Base-by-base conservation (phyloP, 139 green algal species). In the Raphidocelis subcapitata region DNA sequence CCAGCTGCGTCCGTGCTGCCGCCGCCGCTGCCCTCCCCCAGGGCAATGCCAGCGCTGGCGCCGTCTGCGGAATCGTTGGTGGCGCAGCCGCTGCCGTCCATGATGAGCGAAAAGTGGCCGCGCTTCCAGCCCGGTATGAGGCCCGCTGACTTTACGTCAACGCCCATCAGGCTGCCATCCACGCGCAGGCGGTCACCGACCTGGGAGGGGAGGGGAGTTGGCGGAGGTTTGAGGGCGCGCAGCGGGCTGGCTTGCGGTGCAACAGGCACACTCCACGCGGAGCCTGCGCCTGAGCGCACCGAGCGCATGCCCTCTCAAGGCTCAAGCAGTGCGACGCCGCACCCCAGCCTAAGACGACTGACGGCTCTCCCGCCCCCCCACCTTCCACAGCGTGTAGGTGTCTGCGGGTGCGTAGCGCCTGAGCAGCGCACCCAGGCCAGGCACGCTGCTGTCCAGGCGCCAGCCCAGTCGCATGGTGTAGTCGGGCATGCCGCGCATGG, bases 121-220 rank as follows among this genome's bases (percentile, higher is more conserved):
- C 89, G 80, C 75, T 93, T 93, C 87, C 87, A 96, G 28, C 80
- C 47, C 14, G 91, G 91, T 24, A 96, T 67, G 33, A 93, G 52
- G 23, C 41, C 41, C 29, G 44, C 35, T 5, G 32, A 47, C 31
- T 81, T 80, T 14, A 83, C 69, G 61, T 92, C 83, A 24, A 93
- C 41, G 10, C 91, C 91, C 87, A 92, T 93, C 5, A 95, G 65
- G 20, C 57, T 29, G 20, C 64, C 72, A 26, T 78, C 72, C 10
- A 78, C 72, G 28, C 74, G 74, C 18, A 80, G 59, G 3, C 54
- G 52, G 14, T 73, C 57, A 44, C 59, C 28, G 26, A 65, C 28
- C 41, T 49, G 41, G 12, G 8, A 49, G 8, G 12, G 41, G 41
- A 12, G 41, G 8, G 41, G 8, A 49, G 41, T 8, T 49, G 41